phyloP scores from a whole-genome alignment of 108 stramenopile genomes.

The Cyclotella kingstonii region DNA sequence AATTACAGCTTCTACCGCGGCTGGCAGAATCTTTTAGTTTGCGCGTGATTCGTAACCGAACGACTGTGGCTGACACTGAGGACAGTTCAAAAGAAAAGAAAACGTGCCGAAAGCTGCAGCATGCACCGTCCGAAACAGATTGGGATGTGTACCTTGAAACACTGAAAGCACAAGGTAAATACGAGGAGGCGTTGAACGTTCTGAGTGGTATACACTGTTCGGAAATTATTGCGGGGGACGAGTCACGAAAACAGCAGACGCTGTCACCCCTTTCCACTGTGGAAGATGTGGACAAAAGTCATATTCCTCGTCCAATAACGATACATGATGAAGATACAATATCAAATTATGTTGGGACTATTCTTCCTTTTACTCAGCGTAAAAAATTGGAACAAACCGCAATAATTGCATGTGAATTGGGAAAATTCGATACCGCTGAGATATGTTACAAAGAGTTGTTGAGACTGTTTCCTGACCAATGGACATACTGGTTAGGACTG shows the following conservation, averaged over 20 bases:
- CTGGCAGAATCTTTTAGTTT: slow-evolving; percentile 67
- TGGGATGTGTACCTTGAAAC: slow-evolving; percentile 54
- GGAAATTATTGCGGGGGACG: slow-evolving; percentile 8
- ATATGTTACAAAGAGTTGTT: slow-evolving; percentile 54
- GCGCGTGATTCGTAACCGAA: slow-evolving; percentile 32
- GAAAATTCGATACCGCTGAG: slow-evolving; percentile 42
- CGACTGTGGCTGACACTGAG: neutral
- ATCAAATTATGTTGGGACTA: slow-evolving; percentile 33
- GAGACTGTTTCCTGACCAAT: slow-evolving; percentile 58
- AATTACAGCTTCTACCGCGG: slow-evolving; percentile 57
- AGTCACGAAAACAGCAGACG: neutral
- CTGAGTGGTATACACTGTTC: slow-evolving; percentile 35
- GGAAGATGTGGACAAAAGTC: slow-evolving; percentile 14
- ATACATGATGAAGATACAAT: slow-evolving; percentile 43
- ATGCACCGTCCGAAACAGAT: slow-evolving; percentile 45
- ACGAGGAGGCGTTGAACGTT: slow-evolving; percentile 51
- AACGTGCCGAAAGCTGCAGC: neutral
- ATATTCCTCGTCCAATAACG: slow-evolving; percentile 14
- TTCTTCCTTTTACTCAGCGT: slow-evolving; percentile 40
- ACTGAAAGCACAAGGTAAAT: slow-evolving; percentile 57
- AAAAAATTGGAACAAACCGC: slow-evolving; percentile 47
- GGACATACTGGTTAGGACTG: slow-evolving; percentile 73
- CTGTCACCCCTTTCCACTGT: too few species aligned
- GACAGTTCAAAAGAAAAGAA: neutral
- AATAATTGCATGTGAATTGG: slow-evolving; percentile 30